These are phyloP conservation scores for Dipodascopsis uninucleata DNA, from an alignment of 805 yeast genomes.

Conservation along the genomic window DNA sequence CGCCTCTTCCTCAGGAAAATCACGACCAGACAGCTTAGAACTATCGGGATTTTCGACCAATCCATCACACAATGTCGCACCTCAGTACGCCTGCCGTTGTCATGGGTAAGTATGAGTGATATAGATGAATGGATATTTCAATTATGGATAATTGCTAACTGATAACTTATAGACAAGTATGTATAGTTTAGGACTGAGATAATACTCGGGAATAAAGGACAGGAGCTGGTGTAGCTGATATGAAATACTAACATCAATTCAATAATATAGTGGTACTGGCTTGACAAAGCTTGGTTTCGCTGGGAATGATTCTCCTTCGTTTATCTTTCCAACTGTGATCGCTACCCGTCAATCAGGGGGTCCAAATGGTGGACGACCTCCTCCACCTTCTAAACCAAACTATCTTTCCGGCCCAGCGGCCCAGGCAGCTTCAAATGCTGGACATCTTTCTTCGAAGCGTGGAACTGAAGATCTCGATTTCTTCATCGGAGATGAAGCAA, in stretches of 20 bases:
- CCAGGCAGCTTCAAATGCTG: conserved; percentile 33
- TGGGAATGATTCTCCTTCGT: conserved; percentile 96
- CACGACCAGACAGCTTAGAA: no score
- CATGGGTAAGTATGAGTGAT: conserved; percentile 68
- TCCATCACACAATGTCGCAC: conserved; percentile 27
- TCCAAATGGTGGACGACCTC: conserved; percentile 32
- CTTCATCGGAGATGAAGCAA: conserved; percentile 92
- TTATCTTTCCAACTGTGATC: conserved; percentile 95
- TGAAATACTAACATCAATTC: conserved; percentile 8
- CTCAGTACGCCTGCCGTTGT: conserved; percentile 72
- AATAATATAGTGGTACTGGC: conserved; percentile 82
- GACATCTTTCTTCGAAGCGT: conserved; percentile 60
- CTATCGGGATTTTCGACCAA: no score
- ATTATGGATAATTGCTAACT: background rate
- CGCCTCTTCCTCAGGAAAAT: no score
- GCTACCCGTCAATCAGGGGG: conserved; percentile 51
- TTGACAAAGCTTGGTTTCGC: conserved; percentile 96
- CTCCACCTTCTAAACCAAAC: conserved; percentile 49
- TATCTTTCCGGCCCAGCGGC: conserved; percentile 37
- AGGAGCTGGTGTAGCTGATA: no score
- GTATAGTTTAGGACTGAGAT: no score
- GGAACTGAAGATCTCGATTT: conserved; percentile 94
- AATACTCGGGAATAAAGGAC: background rate
- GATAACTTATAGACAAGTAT: conserved; percentile 34
- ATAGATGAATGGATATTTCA: background rate